phyloP scores from a whole-genome alignment of 176 grass and related monocot genomes.

The Oryza glumipatula region DNA sequence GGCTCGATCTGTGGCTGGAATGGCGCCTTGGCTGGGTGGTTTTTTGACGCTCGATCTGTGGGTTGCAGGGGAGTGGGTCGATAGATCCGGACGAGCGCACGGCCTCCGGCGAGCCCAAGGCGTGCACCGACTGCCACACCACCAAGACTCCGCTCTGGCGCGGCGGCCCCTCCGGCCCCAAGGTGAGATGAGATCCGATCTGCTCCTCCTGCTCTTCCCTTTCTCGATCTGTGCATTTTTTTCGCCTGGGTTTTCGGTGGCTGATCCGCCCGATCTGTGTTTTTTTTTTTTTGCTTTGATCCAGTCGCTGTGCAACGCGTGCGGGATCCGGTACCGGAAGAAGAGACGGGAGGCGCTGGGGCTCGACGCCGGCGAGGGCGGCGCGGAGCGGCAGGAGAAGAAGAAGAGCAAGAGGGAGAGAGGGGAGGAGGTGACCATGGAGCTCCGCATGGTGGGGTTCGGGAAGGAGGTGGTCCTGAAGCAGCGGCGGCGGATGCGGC shows the following conservation, averaged over 20 bases:
- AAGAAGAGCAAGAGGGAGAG: constrained; percentile 43
- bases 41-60: not conserved
- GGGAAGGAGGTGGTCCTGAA: constrained; percentile 66
- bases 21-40: not conserved
- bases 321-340: constrained; percentile 97
- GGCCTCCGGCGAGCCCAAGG: constrained; percentile 59
- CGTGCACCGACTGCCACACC: constrained; percentile 77
- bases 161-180: constrained; percentile 74
- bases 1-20: not conserved
- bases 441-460: constrained; percentile 53
- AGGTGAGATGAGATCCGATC: constrained; percentile 68
- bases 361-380: constrained; percentile 45
- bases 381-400: constrained; percentile 37
- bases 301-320: constrained; percentile 98
- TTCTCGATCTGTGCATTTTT: constrained; percentile 29
- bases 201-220: not conserved
- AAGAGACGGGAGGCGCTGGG: constrained; percentile 66
- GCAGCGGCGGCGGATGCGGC: constrained; percentile 76
- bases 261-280: constrained; percentile 49
- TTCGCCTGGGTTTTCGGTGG: not conserved
- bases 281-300: not conserved
- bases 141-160: constrained; percentile 90
- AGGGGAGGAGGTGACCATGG: constrained; percentile 43
- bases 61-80: constrained; percentile 43
- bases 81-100: constrained; percentile 53